phyloP scores from a whole-genome alignment of 2,329 filamentous ascomycete genomes.

The Camptophora hylomeconis region DNA sequence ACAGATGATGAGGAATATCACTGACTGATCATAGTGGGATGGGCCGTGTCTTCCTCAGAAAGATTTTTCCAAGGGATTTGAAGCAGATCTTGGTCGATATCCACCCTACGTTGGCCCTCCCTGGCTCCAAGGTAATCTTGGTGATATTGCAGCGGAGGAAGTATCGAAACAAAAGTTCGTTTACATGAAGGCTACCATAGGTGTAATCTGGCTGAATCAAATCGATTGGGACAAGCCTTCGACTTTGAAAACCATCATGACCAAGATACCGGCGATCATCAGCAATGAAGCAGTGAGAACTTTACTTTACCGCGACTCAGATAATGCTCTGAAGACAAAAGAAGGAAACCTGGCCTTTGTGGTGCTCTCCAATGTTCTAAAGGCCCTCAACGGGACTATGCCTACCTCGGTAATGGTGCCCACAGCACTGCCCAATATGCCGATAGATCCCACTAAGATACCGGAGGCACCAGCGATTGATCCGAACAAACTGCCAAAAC shows the following conservation, averaged over 20 bases:
- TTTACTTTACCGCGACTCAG: neutral
- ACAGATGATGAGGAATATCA: neutral
- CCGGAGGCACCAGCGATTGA: too few relatives aligned
- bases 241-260: neutral
- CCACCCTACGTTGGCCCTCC: too few relatives aligned
- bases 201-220: neutral
- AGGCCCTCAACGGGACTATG: too few relatives aligned
- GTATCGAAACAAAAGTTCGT: neutral
- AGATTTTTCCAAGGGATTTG: too few relatives aligned
- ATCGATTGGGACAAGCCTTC: neutral
- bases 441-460: too few relatives aligned
- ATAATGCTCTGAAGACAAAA: neutral
- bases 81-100: too few relatives aligned
- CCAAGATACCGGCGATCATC: neutral
- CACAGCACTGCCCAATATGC: too few relatives aligned
- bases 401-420: too few relatives aligned
- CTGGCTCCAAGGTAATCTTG: neutral
- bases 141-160: neutral
- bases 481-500: too few relatives aligned
- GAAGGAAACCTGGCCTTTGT: too few relatives aligned
- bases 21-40: too few relatives aligned
- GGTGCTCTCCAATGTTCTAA: too few relatives aligned
- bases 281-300: neutral
- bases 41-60: neutral
- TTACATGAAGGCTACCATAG: neutral